Conservation (phyloP, 2,329 filamentous ascomycete species). For the Colletotrichum tabaci region DNA sequence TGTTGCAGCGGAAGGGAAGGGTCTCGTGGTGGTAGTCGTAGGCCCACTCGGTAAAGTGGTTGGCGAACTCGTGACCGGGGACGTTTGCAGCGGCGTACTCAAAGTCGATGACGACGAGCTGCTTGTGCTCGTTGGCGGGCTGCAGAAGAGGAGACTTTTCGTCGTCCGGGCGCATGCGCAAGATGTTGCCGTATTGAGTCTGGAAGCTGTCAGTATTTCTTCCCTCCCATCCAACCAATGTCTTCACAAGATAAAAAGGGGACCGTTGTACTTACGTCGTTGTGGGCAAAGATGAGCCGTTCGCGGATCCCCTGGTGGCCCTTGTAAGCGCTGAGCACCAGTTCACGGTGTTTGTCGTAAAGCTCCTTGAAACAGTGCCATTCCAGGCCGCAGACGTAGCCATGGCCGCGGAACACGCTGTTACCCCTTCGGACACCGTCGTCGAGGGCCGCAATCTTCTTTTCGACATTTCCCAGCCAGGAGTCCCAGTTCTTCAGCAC, state of each 20-base stretch:
- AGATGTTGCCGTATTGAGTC: conserved; percentile 99
- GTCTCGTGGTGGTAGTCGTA: conserved; percentile 93
- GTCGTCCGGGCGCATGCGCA: conserved; percentile 77
- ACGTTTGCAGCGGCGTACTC: conserved; percentile 95
- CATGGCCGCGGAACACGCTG: conserved; percentile 51
- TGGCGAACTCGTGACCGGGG: conserved; percentile 91
- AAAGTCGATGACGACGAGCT: conserved; percentile 97
- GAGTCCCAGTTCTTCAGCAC: conserved; percentile 97
- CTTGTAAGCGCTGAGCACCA: conserved; percentile 81
- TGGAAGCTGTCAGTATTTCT: conserved; percentile 52
- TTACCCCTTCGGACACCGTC: conserved; percentile 67
- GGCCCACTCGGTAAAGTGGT: conserved; percentile 98
- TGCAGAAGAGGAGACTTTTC: conserved; percentile 89
- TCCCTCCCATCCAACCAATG: background rate
- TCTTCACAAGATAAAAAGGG: too few species aligned
- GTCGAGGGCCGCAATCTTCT: conserved; percentile 71
- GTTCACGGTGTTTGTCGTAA: conserved; percentile 83
- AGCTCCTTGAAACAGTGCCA: conserved; percentile 84
- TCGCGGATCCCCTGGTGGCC: conserved; percentile 77
- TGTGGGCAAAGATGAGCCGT: conserved; percentile 93
- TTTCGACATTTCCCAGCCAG: conserved; percentile 80
- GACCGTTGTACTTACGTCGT: conserved; percentile 78
- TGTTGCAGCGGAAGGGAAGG: conserved; percentile 77
- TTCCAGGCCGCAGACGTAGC: conserved; percentile 85
- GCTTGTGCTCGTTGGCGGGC: conserved; percentile 94